phyloP scores from a whole-genome alignment of 805 yeast species.

The Naumovozyma castellii region DNA sequence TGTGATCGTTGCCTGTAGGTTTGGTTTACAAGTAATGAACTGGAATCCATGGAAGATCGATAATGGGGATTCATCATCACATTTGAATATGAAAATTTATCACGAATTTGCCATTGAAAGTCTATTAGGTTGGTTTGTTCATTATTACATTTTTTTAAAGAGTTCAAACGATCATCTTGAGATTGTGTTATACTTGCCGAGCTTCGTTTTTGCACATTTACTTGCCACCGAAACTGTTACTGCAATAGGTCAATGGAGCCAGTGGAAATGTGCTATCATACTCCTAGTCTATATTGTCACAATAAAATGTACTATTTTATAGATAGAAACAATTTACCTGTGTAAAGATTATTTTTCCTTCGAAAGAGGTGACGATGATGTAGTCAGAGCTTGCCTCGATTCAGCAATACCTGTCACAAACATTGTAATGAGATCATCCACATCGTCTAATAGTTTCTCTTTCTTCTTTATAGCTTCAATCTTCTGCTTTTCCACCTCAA shows the following conservation, averaged over 20 bases:
- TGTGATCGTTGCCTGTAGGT: conserved; percentile 2
- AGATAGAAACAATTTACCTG: neutral
- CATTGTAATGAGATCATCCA: conserved; percentile 55
- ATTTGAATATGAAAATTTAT: conserved; percentile 5
- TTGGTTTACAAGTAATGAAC: neutral
- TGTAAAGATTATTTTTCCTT: neutral
- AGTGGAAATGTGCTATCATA: conserved; percentile 1
- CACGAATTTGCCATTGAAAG: conserved; percentile 14
- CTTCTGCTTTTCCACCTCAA: conserved; percentile 49
- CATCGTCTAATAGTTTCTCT: conserved; percentile 49
- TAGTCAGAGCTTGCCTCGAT: conserved; percentile 17
- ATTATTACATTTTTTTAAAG: conserved; percentile 16
- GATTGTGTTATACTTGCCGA: conserved; percentile 17
- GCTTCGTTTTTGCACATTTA: conserved; percentile 14
- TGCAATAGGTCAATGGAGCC: conserved; percentile 8
- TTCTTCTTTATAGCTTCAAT: conserved; percentile 50
- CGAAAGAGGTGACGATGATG: neutral
- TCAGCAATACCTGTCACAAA: conserved; percentile 32
- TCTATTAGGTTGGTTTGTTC: conserved; percentile 24
- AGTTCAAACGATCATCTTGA: conserved; percentile 14
- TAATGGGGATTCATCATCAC: neutral
- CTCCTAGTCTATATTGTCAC: neutral
- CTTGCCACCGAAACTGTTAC: conserved; percentile 9
- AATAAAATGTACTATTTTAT: too few species aligned
- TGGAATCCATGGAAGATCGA: conserved; percentile 19